These are phyloP conservation scores for Silene conica DNA, from an alignment of 148 eudicot genomes.

Conservation along the genomic window DNA sequence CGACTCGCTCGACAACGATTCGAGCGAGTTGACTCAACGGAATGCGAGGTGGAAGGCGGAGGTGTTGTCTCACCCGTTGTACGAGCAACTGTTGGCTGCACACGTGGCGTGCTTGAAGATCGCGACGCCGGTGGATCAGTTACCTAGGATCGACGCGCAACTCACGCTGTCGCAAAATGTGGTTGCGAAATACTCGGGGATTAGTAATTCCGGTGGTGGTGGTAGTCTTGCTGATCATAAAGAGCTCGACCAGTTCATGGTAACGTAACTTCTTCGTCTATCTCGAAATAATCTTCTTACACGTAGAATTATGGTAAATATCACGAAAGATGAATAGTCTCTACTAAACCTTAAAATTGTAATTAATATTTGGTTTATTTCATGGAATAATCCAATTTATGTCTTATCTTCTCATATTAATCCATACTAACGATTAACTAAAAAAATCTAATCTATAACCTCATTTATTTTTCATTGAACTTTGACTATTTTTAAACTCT, in stretches of 20 bases:
- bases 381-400: too few species aligned
- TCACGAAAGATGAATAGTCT: too few species aligned
- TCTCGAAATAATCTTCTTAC: neutral
- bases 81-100: conserved; percentile 74
- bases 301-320: too few species aligned
- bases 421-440: too few species aligned
- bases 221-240: conserved; percentile 35
- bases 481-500: too few species aligned
- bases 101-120: conserved; percentile 73
- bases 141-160: conserved; percentile 82
- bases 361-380: too few species aligned
- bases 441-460: too few species aligned
- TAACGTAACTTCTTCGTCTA: conserved; percentile 14
- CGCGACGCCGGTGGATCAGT: conserved; percentile 88
- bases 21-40: neutral
- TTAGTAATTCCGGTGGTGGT: conserved; percentile 26
- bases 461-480: too few species aligned
- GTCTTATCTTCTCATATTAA: too few species aligned
- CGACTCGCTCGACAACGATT: neutral
- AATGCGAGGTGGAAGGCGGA: conserved; percentile 48
- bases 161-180: conserved; percentile 63
- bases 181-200: conserved; percentile 53
- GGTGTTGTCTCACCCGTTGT: conserved; percentile 56
- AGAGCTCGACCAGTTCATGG: conserved; percentile 96
- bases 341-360: too few species aligned